A percentile compares a stretch with the other conserved stretches of the same genome.
Conservation (phyloP, 192 early-diverging fungal species). For the Entomortierella lignicola region DNA sequence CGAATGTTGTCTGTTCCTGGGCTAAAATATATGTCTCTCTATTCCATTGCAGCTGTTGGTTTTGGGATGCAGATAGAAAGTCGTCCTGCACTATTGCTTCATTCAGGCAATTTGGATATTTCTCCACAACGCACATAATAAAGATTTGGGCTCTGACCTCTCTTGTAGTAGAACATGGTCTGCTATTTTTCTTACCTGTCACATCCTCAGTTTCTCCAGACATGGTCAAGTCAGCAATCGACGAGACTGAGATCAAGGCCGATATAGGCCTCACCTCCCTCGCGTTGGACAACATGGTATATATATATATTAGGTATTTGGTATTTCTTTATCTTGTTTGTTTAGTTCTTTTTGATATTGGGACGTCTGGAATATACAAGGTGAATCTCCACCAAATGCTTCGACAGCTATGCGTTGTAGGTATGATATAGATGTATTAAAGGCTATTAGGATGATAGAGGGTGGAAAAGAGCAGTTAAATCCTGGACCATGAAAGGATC, state of each 20-base stretch:
- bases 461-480: not conserved
- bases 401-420: no score
- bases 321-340: not conserved
- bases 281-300: conserved; percentile 40
- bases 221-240: conserved; percentile 48
- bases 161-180: no score
- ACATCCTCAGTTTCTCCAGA: conserved; percentile 44
- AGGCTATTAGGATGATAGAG: no score
- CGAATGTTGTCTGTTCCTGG: not conserved
- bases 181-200: conserved; percentile 51
- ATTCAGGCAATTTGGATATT: no score
- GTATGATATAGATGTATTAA: no score
- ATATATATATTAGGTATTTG: not conserved
- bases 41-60: not conserved
- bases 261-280: conserved; percentile 43
- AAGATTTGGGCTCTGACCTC: no score
- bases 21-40: not conserved
- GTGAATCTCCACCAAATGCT: no score
- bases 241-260: conserved; percentile 49
- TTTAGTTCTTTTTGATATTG: not conserved
- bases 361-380: not conserved
- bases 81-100: not conserved
- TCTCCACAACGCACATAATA: no score
- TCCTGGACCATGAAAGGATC: not conserved
- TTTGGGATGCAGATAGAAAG: no score